Evolutionary conservation across 78 protist species (phyloP), one percentile per base, ranked within the genome.

Genomic region (Dictyostelium intermedium): DNA sequence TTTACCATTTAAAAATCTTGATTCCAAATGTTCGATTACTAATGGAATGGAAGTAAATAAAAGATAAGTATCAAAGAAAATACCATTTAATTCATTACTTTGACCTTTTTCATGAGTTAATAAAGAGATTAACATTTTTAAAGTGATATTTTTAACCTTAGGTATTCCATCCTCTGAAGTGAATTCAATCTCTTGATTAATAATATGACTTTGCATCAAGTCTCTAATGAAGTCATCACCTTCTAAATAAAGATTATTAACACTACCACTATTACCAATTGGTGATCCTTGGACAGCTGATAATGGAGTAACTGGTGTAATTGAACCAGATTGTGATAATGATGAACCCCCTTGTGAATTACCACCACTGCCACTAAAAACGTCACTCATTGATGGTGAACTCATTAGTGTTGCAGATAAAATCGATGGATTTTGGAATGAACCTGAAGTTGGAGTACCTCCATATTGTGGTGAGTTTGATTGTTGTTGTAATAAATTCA

Each of bases 221-320:
- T 89, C 94, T 39, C 94, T 53, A 25, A 89, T 89, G 50, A 89
- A 89, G 32, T 89, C 94, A 80, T 89, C 94, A 35, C 94, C 94
- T 1, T 89, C 94, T 7, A 80, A 27, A 45, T 61, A 41, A 25
- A 14, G 23, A 5, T 66, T 47, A 77, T n/a, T 77, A n/a, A 77
- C 34, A 41, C 37, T 39, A 79, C 61, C 72, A 60, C 61, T 35
- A 60, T 82, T 50, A 23, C 60, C 80, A 74, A 37, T 82, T 61
- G 77, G 77, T 77, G 20, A 13, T 35, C 37, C 76, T 37, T 34
- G 77, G 11, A 43, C 60, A 0, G 37, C 81, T 5, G 60, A 32
- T 77, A 25, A 41, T 16, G 50, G 27, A 5, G 47, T 18, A 18
- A 34, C n/a, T 14, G 74, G 35, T 6, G 74, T 66, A 3, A 50